Base-by-base conservation (phyloP, 495 filamentous ascomycete genomes). In the Peziza echinospora region DNA sequence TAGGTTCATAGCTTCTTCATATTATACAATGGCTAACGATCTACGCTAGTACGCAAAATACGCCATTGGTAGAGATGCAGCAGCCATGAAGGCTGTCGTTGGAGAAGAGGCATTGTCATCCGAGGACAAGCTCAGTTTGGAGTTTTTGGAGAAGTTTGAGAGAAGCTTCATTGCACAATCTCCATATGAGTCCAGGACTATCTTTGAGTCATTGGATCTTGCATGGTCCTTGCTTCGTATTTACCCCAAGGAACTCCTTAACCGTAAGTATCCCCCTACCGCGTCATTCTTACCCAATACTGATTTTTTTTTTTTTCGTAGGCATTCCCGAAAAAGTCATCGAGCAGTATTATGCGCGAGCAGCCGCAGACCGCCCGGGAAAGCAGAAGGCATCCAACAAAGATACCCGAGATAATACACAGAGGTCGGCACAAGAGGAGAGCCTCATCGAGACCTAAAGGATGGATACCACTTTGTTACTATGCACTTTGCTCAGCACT, bases 91-190 rank as follows among this genome's bases (percentile, higher is more conserved):
- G 68, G 89, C 89, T 45, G 89, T 99, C 60, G 91, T 99, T 49
- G 89, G 89, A 62, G 89, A 99, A 63, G 89, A 99, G 62, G 30
- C n/a, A n/a, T n/a, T 99, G 46, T 89, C 82, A 21, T 71, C 81
- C 41, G 89, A 99, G 68, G 89, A 99, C 67, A 96, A 93, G 68
- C 75, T 96, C 41, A 92, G 84, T 11, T 73, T 99, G 8, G 89
- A 99, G 64, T 97, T 99, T 71, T 69, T 99, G 49, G 91, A 96
- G 52, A 93, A 93, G 61, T 99, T 99, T 63, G 89, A 99, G 68
- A 72, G 78, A 45, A 76, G 72, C 39, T 99, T 93, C 67, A 92
- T 99, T 67, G 68, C 67, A 50, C 89, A 99, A 65, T 79, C 80
- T 34, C 67, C 89, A 28, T 99, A 99, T 63, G 89, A 99, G 64